These are phyloP conservation scores for Oidium heveae DNA, from an alignment of 2,329 filamentous ascomycete genomes.

Conservation along the genomic window DNA sequence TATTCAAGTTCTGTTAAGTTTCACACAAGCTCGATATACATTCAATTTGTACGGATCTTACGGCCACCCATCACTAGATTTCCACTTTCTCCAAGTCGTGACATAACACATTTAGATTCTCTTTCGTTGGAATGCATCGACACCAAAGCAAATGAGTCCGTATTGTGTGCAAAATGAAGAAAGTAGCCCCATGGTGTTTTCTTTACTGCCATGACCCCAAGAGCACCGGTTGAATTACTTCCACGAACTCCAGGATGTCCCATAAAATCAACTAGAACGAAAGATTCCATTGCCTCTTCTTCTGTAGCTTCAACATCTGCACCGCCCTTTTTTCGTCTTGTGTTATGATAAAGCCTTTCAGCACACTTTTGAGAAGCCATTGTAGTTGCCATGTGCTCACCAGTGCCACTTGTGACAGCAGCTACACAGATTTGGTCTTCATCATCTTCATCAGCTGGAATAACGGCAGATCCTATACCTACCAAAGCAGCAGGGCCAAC, in stretches of 20 bases:
- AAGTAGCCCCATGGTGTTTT: conserved; percentile 52
- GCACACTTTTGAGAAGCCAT: conserved; percentile 75
- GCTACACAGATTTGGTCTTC: conserved; percentile 46
- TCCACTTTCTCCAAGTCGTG: conserved; percentile 24
- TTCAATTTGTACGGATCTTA: conserved; percentile 11
- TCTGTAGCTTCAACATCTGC: conserved; percentile 41
- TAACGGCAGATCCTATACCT: conserved; percentile 68
- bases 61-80: conserved; percentile 12
- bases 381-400: conserved; percentile 93
- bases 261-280: conserved; percentile 82
- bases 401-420: conserved; percentile 76
- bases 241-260: conserved; percentile 61
- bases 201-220: conserved; percentile 79
- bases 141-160: conserved; percentile 63
- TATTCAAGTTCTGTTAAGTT: neutral
- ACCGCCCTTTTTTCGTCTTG: conserved; percentile 32
- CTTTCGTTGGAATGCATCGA: conserved; percentile 65
- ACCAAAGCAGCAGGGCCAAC: conserved; percentile 83
- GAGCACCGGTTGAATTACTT: conserved; percentile 62
- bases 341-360: conserved; percentile 54
- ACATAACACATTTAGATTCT: conserved; percentile 67
- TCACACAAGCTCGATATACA: neutral
- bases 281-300: conserved; percentile 51
- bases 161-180: conserved; percentile 90
- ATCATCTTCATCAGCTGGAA: conserved; percentile 52